A percentile compares a stretch with the other conserved stretches of the same genome.
Evolutionary conservation across 176 grass and related monocot species (phyloP).

Genomic region (Guadua angustifolia): DNA sequence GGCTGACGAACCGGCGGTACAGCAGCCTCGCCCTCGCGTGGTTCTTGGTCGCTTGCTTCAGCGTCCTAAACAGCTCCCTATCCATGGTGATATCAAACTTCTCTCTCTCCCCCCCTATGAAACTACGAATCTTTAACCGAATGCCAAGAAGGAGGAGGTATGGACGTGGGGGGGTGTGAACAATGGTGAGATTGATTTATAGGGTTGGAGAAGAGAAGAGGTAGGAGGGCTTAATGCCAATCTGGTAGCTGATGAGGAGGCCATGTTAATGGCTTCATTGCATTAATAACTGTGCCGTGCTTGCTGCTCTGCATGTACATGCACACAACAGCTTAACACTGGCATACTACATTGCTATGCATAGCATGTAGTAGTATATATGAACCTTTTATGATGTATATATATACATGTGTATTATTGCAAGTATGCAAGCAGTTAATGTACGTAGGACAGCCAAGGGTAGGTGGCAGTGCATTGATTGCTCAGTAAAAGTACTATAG

Average conservation of each 20-base stretch:
- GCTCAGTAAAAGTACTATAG: background rate
- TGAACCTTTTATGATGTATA: background rate
- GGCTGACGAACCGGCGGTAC: conserved; percentile 35
- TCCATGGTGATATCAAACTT: conserved; percentile 6
- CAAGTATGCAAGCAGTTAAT: background rate
- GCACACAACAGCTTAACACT: background rate
- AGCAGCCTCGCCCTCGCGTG: conserved; percentile 45
- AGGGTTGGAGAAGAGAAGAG: conserved; percentile 6
- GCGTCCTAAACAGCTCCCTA: conserved; percentile 30
- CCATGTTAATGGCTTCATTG: background rate
- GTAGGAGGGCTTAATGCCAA: conserved; percentile 9
- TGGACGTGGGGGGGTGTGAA: background rate
- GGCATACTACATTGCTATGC: background rate
- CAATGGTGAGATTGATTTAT: conserved; percentile 52
- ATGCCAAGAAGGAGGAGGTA: background rate
- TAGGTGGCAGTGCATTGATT: conserved; percentile 35
- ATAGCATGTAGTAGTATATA: background rate
- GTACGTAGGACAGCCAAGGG: background rate
- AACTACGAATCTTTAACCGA: background rate
- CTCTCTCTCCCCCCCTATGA: background rate
- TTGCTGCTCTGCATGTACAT: background rate
- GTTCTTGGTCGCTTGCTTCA: conserved; percentile 41
- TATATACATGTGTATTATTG: background rate
- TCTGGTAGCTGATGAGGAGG: conserved; percentile 36
- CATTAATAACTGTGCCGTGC: conserved; percentile 17